These are phyloP conservation scores for Phytopythium delawarense DNA, from an alignment of 352 stramenopile genomes.

Conservation along the genomic window DNA sequence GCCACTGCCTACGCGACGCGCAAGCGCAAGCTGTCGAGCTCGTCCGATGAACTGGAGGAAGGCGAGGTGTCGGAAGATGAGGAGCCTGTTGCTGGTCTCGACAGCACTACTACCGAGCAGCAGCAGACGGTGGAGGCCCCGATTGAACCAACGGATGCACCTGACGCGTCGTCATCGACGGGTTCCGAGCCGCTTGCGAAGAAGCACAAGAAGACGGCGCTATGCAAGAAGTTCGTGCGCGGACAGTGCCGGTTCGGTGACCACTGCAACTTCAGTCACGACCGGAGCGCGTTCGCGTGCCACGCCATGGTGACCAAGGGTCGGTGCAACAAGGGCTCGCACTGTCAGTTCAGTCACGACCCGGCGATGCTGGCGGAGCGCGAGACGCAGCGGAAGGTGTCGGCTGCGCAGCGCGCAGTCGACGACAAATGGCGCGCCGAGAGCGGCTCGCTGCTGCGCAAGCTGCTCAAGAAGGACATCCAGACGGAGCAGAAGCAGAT, in stretches of 20 bases:
- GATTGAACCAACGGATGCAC: not conserved
- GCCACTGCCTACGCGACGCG: conserved; percentile 2
- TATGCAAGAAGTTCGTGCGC: conserved; percentile 69
- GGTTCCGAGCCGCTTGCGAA: conserved; percentile 26
- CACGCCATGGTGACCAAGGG: conserved; percentile 53
- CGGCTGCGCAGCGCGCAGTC: conserved; percentile 34
- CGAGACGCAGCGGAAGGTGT: conserved; percentile 21
- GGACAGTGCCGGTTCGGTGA: conserved; percentile 53
- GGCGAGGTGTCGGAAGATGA: conserved; percentile 49
- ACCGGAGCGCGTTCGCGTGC: conserved; percentile 54
- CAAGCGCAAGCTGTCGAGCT: conserved; percentile 53
- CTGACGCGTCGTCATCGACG: not conserved
- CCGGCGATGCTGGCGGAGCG: conserved; percentile 23
- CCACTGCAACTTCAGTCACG: conserved; percentile 70
- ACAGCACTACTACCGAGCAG: conserved; percentile 6
- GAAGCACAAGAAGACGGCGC: conserved; percentile 35
- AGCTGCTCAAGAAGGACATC: conserved; percentile 73
- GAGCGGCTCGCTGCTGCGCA: conserved; percentile 64
- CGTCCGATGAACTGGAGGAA: conserved; percentile 50
- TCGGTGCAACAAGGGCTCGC: conserved; percentile 45
- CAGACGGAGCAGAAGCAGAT: conserved; percentile 64
- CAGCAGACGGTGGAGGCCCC: conserved; percentile 10
- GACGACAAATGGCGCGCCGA: conserved; percentile 65
- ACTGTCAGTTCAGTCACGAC: conserved; percentile 65
- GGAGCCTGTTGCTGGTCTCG: conserved; percentile 18